Conservation (phyloP, 495 filamentous ascomycete species). For the Bacidia rubella region DNA sequence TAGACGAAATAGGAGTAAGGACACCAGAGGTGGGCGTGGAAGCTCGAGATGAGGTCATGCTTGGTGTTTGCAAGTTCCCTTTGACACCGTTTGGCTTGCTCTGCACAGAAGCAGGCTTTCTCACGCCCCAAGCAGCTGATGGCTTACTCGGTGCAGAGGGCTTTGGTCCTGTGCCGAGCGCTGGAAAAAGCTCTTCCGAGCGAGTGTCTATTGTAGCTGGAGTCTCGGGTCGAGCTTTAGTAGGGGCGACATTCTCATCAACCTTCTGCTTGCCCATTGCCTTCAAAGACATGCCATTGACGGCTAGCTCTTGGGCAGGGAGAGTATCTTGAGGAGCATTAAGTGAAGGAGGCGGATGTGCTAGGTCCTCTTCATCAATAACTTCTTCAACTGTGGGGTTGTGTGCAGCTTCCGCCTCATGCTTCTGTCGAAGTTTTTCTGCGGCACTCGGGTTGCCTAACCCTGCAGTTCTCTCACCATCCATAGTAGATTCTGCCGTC, state of each 20-base stretch:
- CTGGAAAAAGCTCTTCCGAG: constrained; percentile 83
- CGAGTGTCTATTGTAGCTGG: constrained; percentile 52
- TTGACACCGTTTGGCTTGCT: constrained; percentile 46
- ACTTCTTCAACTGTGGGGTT: constrained; percentile 64
- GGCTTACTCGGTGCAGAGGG: constrained; percentile 39
- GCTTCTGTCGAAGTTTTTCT: constrained; percentile 65
- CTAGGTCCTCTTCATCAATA: constrained; percentile 63
- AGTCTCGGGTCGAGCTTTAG: constrained; percentile 32
- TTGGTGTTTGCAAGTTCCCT: constrained; percentile 28
- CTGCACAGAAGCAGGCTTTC: constrained; percentile 41
- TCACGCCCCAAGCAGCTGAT: constrained; percentile 55
- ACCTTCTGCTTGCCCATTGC: constrained; percentile 49
- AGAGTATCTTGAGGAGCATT: constrained; percentile 4
- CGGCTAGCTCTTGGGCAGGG: neutral
- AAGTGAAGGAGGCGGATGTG: constrained; percentile 40
- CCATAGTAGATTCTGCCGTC: constrained; percentile 32
- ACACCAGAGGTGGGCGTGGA: constrained; percentile 46
- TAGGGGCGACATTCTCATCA: constrained; percentile 24
- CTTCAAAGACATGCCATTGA: constrained; percentile 35
- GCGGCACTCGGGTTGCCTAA: constrained; percentile 39
- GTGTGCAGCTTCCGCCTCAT: constrained; percentile 51
- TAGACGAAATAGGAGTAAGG: constrained; percentile 38
- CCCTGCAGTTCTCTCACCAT: constrained; percentile 25
- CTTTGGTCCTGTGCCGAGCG: constrained; percentile 62
- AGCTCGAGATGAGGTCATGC: constrained; percentile 32